Evolutionary conservation across 331 rosid species (phyloP).

Genomic region (Quercus phellos): DNA sequence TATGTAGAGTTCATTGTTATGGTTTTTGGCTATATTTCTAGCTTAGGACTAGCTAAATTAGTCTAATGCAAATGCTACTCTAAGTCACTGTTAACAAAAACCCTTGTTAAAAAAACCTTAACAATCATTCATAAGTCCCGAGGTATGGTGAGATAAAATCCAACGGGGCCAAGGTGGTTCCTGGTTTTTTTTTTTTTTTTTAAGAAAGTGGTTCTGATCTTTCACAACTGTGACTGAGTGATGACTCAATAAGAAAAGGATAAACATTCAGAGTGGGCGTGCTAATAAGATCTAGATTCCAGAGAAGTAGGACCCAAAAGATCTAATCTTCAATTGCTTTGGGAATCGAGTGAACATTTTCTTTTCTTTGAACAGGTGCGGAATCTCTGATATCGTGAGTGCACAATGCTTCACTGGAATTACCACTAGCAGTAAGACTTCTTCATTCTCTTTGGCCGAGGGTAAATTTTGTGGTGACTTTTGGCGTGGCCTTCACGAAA

Average conservation of each 20-base stretch:
- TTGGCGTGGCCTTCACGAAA: conserved; percentile 28
- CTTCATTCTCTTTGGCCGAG: background rate
- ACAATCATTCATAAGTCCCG: background rate
- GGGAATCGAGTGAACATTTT: background rate
- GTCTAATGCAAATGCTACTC: no score
- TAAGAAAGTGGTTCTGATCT: background rate
- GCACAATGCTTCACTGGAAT: background rate
- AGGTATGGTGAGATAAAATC: background rate
- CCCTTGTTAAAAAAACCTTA: no score
- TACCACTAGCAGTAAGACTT: conserved; percentile 3
- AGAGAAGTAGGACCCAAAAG: conserved; percentile 1
- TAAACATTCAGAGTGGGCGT: background rate
- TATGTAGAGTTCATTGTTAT: no score
- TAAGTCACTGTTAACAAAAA: no score
- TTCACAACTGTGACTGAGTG: background rate
- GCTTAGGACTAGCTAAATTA: no score
- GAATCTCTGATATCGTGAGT: conserved; percentile 36
- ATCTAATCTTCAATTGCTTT: background rate
- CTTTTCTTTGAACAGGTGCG: conserved; percentile 4
- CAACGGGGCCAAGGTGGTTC: background rate
- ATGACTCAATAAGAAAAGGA: background rate
- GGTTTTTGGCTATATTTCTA: no score
- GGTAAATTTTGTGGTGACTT: background rate
- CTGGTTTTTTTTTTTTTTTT: no score
- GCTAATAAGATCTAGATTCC: background rate